Evolutionary conservation across 176 grass and related monocot genomes (phyloP), one percentile per base, ranked within the genome.

Genomic region (Chloris gayana): DNA sequence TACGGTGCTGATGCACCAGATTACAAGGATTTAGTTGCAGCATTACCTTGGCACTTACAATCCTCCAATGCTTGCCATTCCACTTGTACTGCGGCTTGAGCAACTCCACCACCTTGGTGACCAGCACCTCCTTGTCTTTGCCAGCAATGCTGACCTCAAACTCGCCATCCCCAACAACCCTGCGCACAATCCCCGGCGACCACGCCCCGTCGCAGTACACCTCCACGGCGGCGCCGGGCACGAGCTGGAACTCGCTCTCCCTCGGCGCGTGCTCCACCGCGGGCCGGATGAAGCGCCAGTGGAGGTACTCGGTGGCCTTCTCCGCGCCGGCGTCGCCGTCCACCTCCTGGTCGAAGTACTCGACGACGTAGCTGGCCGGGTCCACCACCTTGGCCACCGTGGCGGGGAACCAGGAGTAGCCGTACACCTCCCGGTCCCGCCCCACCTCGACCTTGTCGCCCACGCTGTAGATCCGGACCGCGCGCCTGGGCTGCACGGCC

Each of bases 351-450:
- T 87, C 82, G 37, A 77, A 38, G 73, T 91, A 94, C 68, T 87
- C 84, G 5, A 94, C 86, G 9, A 87, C 9, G 62, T 84, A 87
- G 59, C 81, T 87, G 22, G 67, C 44, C 31, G 19, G 59, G 47
- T 83, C 85, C 18, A 91, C 64, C 25, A 80, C 73, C 56, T 84
- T 72, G 12, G 69, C 7, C 4, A 94, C 65, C 1, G 33, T 91
- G 8, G 92, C 89, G 0, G 64, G 75, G 70, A 94, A 94, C 92
- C 92, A 94, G 12, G 92, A 88, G 14, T 69, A 38, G 2, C 92
- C 86, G 61, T 71, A 88, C 11, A 60, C 22, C 14, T 81, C 80
- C 66, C 77, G 62, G 7, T 86, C 67, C 67, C 86, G 60, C 9
- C 18, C 73, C 4, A 91, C 92, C 84, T 94, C 92, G 5, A 94